Evolutionary conservation across 108 stramenopile genomes (phyloP).

Genomic region (Nitzschia inconspicua): DNA sequence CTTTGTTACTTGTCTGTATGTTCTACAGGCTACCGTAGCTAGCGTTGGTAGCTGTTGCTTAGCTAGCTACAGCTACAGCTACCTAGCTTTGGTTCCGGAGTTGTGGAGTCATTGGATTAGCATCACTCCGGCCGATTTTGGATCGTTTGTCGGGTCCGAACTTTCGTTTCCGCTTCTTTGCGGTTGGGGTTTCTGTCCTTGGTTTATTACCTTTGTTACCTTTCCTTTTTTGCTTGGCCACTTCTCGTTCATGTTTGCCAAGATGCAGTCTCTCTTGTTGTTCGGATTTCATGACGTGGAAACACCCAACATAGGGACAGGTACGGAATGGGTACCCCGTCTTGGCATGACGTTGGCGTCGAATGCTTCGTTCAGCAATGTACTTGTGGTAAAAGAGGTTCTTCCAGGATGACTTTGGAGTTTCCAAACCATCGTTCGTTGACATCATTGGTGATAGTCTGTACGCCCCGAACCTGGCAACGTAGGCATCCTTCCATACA

Average conservation of each 20-base stretch:
- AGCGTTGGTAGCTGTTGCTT: too few species aligned
- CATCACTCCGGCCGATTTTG: too few species aligned
- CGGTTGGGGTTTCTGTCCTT: too few species aligned
- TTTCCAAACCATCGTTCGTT: not conserved
- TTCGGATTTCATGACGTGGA: constrained; percentile 9
- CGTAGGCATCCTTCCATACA: constrained; percentile 10
- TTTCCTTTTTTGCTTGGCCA: too few species aligned
- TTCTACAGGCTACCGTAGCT: too few species aligned
- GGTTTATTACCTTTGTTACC: too few species aligned
- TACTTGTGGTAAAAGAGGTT: constrained; percentile 4
- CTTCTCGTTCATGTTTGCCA: not conserved
- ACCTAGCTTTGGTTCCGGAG: too few species aligned
- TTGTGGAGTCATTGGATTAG: too few species aligned
- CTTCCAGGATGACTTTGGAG: constrained; percentile 10
- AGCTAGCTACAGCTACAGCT: too few species aligned
- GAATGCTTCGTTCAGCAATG: not conserved
- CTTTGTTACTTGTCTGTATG: too few species aligned
- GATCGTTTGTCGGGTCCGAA: too few species aligned
- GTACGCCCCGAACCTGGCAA: not conserved
- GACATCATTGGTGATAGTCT: not conserved
- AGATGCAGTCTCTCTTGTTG: not conserved
- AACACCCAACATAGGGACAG: constrained; percentile 13
- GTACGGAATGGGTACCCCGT: constrained; percentile 13
- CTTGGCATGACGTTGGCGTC: not conserved
- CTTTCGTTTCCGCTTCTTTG: too few species aligned